These are phyloP conservation scores for Lathyrus sativus DNA, from an alignment of 306 rosid species.

Conservation along the genomic window DNA sequence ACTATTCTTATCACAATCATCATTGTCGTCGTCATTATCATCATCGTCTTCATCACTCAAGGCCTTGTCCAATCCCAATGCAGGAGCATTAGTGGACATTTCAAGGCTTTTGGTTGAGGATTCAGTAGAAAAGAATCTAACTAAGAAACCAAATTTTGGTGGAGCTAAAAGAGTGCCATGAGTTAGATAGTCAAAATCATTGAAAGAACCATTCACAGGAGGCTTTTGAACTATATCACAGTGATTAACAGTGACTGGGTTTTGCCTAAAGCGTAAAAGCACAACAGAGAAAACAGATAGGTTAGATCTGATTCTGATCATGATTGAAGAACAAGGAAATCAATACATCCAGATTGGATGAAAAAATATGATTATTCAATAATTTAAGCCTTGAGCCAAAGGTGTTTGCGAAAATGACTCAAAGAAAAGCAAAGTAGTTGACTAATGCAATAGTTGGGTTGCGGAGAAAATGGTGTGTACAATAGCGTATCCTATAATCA, in stretches of 20 bases:
- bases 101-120: conserved; percentile 36
- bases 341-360: conserved; percentile 7
- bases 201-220: conserved; percentile 32
- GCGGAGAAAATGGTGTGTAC: neutral
- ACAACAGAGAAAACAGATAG: conserved; percentile 38
- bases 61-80: conserved; percentile 25
- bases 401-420: conserved; percentile 44
- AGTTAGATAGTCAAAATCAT: conserved; percentile 30
- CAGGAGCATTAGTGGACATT: conserved; percentile 27
- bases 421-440: conserved; percentile 22
- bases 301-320: conserved; percentile 49
- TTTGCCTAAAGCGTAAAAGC: conserved; percentile 30
- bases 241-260: conserved; percentile 17
- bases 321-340: conserved; percentile 27
- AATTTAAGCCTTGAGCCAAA: conserved; percentile 26
- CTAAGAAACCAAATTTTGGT: conserved; percentile 22
- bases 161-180: conserved; percentile 23
- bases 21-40: neutral
- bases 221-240: conserved; percentile 27
- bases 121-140: conserved; percentile 36
- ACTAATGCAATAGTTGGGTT: neutral
- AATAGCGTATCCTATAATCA: neutral
- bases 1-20: conserved; percentile 31
- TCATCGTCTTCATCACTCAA: conserved; percentile 17
- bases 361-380: neutral